Base-by-base conservation (phyloP, 73 alveolate genomes). In the Blepharisma japonicum region DNA sequence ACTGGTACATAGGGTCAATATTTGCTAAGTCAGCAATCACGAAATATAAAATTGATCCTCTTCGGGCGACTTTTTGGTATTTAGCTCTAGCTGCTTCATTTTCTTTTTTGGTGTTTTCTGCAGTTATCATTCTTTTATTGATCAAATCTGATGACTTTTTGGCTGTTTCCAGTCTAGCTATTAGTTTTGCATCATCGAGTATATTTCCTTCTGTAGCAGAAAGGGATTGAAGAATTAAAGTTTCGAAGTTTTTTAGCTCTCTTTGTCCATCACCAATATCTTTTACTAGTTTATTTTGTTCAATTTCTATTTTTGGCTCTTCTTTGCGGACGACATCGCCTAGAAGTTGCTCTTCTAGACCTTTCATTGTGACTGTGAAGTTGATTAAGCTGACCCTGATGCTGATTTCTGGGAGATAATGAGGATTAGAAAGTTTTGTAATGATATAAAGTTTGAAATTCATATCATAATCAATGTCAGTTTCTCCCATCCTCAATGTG, bases 301-400 rank as follows among this genome's bases (percentile, higher is more conserved):
- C 90, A 99, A 86, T 96, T 89, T 97, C 99, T 32, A 94, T 88
- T 80, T 95, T 98, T 11, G 99, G 99, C 71, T 95, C 95, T 81
- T 98, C 99, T 77, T 96, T 93, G 54, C 87, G 87, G 53, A 97
- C 99, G 71, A 98, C 99, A 90, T 95, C 99, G 9, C 92, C 99
- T 68, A 97, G 91, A 70, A 98, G 89, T 80, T 98, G 98, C 78
- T 98, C 99, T 87, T 97, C 99, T 80, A 98, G 91, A 67, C 99
- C 99, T 80, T 93, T 98, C 80, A 96, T 92, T n/a, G 99, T 98
- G 23, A 96, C 99, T 6, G 99, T 97, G 91, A 98, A 98, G 91
- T 98, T 98, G 55, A 98, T 95, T 38, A 98, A 90, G 20, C 98
- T 97, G 20, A 97, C 97, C 89, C 96, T 97, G 85, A 97, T 97